Base-by-base conservation (phyloP, 106 monocot species). In the Vanilla planifolia region DNA sequence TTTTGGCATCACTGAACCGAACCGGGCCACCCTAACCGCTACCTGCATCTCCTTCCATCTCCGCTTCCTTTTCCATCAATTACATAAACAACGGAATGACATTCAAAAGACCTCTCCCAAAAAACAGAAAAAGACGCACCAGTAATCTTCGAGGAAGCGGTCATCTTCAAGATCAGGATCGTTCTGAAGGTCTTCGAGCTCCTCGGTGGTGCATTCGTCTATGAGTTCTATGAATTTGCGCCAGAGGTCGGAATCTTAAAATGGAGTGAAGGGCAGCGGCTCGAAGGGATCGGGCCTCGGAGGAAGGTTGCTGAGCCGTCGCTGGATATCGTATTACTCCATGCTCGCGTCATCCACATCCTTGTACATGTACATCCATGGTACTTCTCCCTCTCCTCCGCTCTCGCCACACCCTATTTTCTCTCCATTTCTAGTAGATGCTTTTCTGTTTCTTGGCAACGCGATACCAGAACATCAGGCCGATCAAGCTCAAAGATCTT, bases 281-380 rank as follows among this genome's bases (percentile, higher is more conserved):
- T 90, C 91, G 81, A 87, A 98, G 30, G 84, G 63, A 1, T 66
- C 79, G 16, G 91, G 87, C 40, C 91, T 91, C 8, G 96, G 84
- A 1, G 96, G 96, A 27, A 98, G 87, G 63, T 91, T 88, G 23
- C 98, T 92, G 33, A 88, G 75, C 43, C 74, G 73, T 19, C 96
- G 70, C 74, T 98, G 96, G 57, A 98, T 81, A 75, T 98, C 96
- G 79, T 88, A 92, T 92, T 92, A 99, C 76, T 88, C 55, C 3
- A 92, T 92, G 63, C 75, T 80, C 47, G 85, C 62, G 2, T 92
- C 98, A 29, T 99, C 98, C 40, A 88, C 88, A 65, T 92, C 98
- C 73, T 98, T 98, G 82, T 92, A 98, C 59, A 98, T 82, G 73
- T 77, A 86, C 72, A 43, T 91, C 81, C 73, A 86, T 86, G 10